These are phyloP conservation scores for Celoporthe dispersa DNA, from an alignment of 2,329 filamentous ascomycete genomes.

Conservation along the genomic window DNA sequence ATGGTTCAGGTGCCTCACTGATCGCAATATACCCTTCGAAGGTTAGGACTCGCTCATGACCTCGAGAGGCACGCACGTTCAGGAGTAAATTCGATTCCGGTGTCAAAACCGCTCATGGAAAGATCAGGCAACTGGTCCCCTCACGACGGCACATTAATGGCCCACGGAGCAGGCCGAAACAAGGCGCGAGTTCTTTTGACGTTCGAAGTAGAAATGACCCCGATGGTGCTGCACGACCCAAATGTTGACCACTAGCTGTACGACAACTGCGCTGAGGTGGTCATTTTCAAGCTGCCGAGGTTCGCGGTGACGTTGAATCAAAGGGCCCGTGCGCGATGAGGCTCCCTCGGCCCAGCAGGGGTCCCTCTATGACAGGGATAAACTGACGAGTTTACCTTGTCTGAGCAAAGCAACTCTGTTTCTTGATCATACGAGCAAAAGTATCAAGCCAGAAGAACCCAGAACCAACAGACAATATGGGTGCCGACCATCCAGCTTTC, in stretches of 20 bases:
- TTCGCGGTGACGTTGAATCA: conserved; percentile 9
- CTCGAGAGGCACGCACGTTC: background rate
- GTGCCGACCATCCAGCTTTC: conserved; percentile 46
- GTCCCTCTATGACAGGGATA: background rate
- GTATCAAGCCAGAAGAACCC: background rate
- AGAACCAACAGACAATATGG: conserved; percentile 22
- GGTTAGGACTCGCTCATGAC: background rate
- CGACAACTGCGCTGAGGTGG: background rate
- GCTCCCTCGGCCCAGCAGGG: conserved; percentile 11
- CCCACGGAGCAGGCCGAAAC: background rate
- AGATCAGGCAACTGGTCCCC: background rate
- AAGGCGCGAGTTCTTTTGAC: background rate
- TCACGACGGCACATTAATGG: background rate
- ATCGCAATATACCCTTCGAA: background rate
- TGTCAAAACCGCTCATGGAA: background rate
- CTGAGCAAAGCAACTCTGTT: background rate
- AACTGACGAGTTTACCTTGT: conserved; percentile 2
- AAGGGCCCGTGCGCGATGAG: conserved; percentile 16
- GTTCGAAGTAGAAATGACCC: background rate
- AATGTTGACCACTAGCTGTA: background rate
- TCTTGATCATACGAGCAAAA: background rate
- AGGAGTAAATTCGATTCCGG: background rate
- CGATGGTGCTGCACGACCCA: background rate
- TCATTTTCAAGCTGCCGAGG: background rate
- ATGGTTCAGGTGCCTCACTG: too few species aligned